Evolutionary conservation across 208 protist genomes (phyloP), one percentile per base, ranked within the genome.

Genomic region (Wallacemonas collosoma): DNA sequence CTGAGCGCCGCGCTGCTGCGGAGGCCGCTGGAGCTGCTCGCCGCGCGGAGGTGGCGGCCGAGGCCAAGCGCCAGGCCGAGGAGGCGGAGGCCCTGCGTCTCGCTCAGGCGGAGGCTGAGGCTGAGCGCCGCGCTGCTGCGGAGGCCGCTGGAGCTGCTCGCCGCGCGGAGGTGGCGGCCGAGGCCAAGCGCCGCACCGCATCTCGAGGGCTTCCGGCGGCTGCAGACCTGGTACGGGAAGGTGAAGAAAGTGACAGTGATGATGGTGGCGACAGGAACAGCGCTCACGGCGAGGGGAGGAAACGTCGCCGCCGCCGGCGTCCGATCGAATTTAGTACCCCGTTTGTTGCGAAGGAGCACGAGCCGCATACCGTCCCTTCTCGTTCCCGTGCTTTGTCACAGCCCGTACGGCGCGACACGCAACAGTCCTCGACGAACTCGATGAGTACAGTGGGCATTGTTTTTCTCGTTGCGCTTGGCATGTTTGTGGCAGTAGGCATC

Each of bases 301-400:
- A 15, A 3, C 68, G 68, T 17, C 40, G 68, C 17, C 57, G 70
- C 17, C 35, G 57, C 8, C 44, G 39, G 3, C 55, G 65, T 12
- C 48, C 14, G 5, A 69, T 75, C 47, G 61, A 77, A 41, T 77
- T 72, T 40, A 77, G 66, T 2, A 67, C 73, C 8, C 66, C 60
- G 2, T 71, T 77, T 56, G 41, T 68, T 50, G 60, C 54, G 43
- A 71, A 75, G 36, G 65, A 70, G 41, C 60, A 65, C 43, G 0
- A 44, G 26, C 60, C 60, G 9, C 60, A 65, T 48, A 38, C 60
- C 1, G 14, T 48, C 8, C 11, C 38, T 6, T 36, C 60, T 14
- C 60, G 36, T 4, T 26, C 60, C 40, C 60, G 60, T 3, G 3
- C 17, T 17, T 15, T 35, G 12, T 1, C 7, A 36, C 8, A 41